A percentile compares a stretch with the other conserved stretches of the same genome.
Conservation (phyloP, 1,139 yeast species). For the Pichia terricola region DNA sequence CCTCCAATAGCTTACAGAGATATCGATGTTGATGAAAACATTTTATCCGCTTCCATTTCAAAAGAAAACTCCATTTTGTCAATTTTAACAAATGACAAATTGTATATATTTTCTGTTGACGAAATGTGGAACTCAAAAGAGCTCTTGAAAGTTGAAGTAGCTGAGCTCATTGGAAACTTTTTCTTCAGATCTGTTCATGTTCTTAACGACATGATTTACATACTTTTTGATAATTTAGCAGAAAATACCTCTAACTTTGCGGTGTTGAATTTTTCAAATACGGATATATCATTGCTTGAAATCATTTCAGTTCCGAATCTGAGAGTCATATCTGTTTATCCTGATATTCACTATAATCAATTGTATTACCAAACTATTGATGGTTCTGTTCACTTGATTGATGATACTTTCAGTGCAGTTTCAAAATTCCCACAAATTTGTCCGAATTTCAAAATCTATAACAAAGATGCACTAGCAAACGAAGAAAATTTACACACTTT, state of each 20-base stretch:
- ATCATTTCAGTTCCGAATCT: constrained; percentile 39
- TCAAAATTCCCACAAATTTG: constrained; percentile 63
- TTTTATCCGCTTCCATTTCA: constrained; percentile 58
- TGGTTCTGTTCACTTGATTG: constrained; percentile 38
- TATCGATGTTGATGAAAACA: constrained; percentile 41
- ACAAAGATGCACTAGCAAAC: constrained; percentile 16
- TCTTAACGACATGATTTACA: constrained; percentile 42
- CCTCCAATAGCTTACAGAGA: constrained; percentile 85
- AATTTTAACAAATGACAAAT: constrained; percentile 39
- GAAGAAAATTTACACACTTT: constrained; percentile 18
- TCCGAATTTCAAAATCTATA: constrained; percentile 47
- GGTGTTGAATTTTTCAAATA: background rate
- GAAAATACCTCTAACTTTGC: constrained; percentile 4
- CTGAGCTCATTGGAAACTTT: constrained; percentile 20
- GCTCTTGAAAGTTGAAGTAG: no score
- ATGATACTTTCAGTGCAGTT: constrained; percentile 15
- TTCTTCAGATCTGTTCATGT: constrained; percentile 57
- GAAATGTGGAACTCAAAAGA: background rate
- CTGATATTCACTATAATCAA: constrained; percentile 44
- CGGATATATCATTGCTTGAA: constrained; percentile 22
- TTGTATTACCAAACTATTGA: constrained; percentile 54
- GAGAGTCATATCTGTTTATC: constrained; percentile 43
- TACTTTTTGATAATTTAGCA: constrained; percentile 39
- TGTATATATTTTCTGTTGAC: constrained; percentile 7
- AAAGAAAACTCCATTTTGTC: constrained; percentile 53